Evolutionary conservation across 129 eudicot species (phyloP).

Genomic region (Lactuca saligna): DNA sequence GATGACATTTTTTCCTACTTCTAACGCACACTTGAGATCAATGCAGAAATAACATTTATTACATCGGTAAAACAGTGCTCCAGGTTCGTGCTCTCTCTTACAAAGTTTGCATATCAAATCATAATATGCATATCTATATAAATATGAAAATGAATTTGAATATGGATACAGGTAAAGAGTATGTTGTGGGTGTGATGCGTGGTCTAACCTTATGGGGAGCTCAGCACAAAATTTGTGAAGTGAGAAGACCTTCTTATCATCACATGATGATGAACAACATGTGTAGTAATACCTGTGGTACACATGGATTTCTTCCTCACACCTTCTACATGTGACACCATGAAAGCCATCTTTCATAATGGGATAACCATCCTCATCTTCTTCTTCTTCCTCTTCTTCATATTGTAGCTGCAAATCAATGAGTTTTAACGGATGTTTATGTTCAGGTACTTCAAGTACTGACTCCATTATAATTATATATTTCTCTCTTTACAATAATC

Average conservation of each 20-base stretch:
- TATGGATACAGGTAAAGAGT: too few species aligned
- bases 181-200: too few species aligned
- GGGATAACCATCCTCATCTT: not conserved
- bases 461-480: not conserved
- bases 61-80: not conserved
- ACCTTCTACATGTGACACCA: not conserved
- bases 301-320: too few species aligned
- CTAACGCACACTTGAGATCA: not conserved
- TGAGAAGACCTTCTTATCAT: too few species aligned
- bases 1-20: not conserved
- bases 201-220: too few species aligned
- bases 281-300: too few species aligned
- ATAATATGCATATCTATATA: too few species aligned
- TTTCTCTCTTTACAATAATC: too few species aligned
- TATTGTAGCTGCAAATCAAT: slow-evolving; percentile 12
- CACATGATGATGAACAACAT: too few species aligned
- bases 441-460: not conserved
- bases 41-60: not conserved
- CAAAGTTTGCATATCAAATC: not conserved
- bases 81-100: not conserved
- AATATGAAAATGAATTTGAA: too few species aligned
- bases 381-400: slow-evolving; percentile 7
- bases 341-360: not conserved
- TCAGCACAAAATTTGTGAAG: too few species aligned
- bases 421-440: slow-evolving; percentile 4